Percentiles rank a stretch among this genome's conserved stretches.
These are phyloP conservation scores for Hydrangea macrophylla DNA, from an alignment of 148 eudicot species.

Conservation along the genomic window DNA sequence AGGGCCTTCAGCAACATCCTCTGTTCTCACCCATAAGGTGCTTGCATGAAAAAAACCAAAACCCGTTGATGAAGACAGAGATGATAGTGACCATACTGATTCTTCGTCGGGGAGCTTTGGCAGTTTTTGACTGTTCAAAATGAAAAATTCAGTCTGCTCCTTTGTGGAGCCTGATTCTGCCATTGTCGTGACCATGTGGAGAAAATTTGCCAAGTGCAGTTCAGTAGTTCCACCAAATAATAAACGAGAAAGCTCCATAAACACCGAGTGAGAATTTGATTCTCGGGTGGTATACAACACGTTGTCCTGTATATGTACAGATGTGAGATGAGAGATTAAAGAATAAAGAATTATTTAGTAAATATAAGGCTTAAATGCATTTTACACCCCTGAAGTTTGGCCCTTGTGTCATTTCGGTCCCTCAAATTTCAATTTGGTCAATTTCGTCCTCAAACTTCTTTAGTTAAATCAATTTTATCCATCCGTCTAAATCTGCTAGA, in stretches of 20 bases:
- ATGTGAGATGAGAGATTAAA: too few species aligned
- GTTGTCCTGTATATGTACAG: slow-evolving; percentile 41
- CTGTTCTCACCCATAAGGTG: slow-evolving; percentile 7
- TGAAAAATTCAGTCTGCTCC: slow-evolving; percentile 70
- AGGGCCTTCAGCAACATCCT: slow-evolving; percentile 8
- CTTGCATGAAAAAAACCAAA: slow-evolving; percentile 26
- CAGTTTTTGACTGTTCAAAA: slow-evolving; percentile 77
- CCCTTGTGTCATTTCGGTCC: too few species aligned
- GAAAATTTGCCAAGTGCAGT: slow-evolving; percentile 81
- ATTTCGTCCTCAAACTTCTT: too few species aligned
- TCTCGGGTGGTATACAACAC: slow-evolving; percentile 58
- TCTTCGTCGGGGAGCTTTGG: slow-evolving; percentile 71
- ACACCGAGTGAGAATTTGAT: slow-evolving; percentile 65
- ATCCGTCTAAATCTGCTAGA: too few species aligned
- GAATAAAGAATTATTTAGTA: too few species aligned
- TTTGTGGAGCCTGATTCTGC: slow-evolving; percentile 78
- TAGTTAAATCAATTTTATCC: too few species aligned
- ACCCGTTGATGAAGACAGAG: slow-evolving; percentile 31
- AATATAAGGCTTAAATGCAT: too few species aligned
- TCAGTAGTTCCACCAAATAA: slow-evolving; percentile 60
- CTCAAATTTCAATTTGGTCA: too few species aligned
- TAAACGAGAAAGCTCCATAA: slow-evolving; percentile 77
- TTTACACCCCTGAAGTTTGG: too few species aligned
- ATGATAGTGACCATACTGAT: slow-evolving; percentile 61
- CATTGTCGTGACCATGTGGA: slow-evolving; percentile 84